Evolutionary conservation across 192 early-diverging fungal genomes (phyloP), one percentile per base, ranked within the genome.

Genomic region (Glomus cerebriforme): DNA sequence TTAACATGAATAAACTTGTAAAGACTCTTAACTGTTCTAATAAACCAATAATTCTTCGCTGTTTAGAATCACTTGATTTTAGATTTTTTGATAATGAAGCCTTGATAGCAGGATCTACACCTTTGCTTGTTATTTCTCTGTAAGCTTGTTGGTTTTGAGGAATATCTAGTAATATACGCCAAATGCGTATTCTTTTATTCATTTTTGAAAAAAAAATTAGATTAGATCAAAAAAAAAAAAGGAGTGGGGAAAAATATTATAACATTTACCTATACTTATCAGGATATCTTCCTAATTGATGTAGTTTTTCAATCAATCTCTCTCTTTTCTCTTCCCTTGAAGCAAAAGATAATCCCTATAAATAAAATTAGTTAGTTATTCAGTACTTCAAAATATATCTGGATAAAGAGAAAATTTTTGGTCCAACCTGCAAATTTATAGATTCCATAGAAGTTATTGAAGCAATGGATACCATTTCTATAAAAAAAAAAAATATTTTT

Each of bases 241-340:
- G n/a, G n/a, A n/a, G n/a, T n/a, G 22, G 7, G 3, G n/a, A 43
- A 12, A 43, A 43, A 12, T 17, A 35, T 8, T 10, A 22, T 13
- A 3, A 45, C 7, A 10, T 26, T 43, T 43, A 72, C 69, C 69
- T 72, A 72, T 72, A 27, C 39, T 72, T 45, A 0, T 26, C 10
- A 10, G 69, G 69, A 9, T 72, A 72, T 72, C n/a, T 45, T 72
- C 69, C 69, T 19, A 34, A n/a, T 47, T 39, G 43, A 35, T 72
- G 32, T 26, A 72, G 2, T 45, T 24, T 72, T 72, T 72, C 69
- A 45, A 72, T 43, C 24, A 72, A 10, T 43, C n/a, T 72, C 24
- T 24, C 35, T 45, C 35, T 72, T 72, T n/a, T 72, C 35, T 72
- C 37, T 72, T 72, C 69, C 1, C 35, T 34, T 72, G 69, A 72